Evolutionary conservation across 2,329 filamentous ascomycete species (phyloP), one percentile per base, ranked within the genome.

Genomic region (Arachnomyces sp.): DNA sequence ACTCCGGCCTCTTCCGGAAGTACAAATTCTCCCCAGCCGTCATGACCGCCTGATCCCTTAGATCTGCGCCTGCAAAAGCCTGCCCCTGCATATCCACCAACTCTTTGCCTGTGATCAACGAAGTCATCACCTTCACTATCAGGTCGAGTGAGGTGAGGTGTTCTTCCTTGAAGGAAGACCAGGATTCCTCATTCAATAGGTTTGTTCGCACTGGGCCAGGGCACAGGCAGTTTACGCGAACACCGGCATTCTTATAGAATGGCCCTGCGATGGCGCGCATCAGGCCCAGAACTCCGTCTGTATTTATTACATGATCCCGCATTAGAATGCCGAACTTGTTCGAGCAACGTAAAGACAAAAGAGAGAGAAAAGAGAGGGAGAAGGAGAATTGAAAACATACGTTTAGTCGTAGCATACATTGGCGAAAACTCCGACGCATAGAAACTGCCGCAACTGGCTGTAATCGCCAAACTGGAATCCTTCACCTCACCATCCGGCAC

Each of bases 211-310:
- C 62, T 1, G 57, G 59, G 0, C 61, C 61, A 1, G 62, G 62
- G 14, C 57, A 63, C 0, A 65, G 61, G 2, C 56, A 54, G 42
- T 67, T 68, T 3, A 62, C 62, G 8, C 64, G 59, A 13, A 68
- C 58, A 1, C 58, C 56, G n/a, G n/a, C n/a, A 8, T 62, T 56
- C 6, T 52, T 48, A 16, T 51, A 51, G 44, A 61, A 63, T 9
- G 52, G 53, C 3, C 55, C 53, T 0, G 61, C 56, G 16, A 67
- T 60, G 3, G 61, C 55, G 8, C 62, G 55, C 43, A 62, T 60
- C 47, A 68, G 63, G 2, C 64, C 63, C 3, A 68, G 43, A 7
- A 14, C 14, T 7, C 31, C 31, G 14, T 34, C 31, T 34, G 31
- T 7, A n/a, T n/a, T n/a, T n/a, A n/a, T n/a, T n/a, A n/a, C n/a